Evolutionary conservation across 2,329 filamentous ascomycete genomes (phyloP).

Genomic region (Aspergillus sp.): DNA sequence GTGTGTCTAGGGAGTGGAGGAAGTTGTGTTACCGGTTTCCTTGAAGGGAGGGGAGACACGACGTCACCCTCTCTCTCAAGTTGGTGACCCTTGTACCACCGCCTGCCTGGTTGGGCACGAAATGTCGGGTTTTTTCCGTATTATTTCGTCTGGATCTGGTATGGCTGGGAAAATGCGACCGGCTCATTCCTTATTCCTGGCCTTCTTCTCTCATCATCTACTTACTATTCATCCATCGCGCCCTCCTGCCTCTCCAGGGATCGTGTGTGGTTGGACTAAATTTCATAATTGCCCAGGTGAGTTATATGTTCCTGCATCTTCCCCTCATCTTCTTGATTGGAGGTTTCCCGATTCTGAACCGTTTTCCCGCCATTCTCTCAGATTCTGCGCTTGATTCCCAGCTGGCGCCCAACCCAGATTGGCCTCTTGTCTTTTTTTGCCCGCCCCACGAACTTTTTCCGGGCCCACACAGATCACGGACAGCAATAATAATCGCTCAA

Average conservation of each 20-base stretch:
- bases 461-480: constrained; percentile 16
- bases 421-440: neutral
- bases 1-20: too few species aligned
- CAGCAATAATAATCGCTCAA: constrained; percentile 15
- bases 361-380: neutral
- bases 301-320: constrained; percentile 7
- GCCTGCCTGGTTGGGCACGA: neutral
- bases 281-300: neutral
- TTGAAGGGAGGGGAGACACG: neutral
- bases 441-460: constrained; percentile 16
- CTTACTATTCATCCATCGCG: too few species aligned
- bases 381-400: neutral
- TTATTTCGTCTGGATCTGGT: neutral
- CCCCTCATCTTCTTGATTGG: neutral
- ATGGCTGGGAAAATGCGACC: neutral
- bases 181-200: neutral
- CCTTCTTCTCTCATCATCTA: neutral
- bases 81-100: neutral
- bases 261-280: neutral
- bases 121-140: neutral
- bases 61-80: neutral
- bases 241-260: neutral
- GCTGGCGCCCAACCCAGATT: constrained; percentile 1
- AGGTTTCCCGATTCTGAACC: neutral
- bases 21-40: neutral